Base-by-base conservation (phyloP, 495 filamentous ascomycete genomes). In the Cryomyces minteri region DNA sequence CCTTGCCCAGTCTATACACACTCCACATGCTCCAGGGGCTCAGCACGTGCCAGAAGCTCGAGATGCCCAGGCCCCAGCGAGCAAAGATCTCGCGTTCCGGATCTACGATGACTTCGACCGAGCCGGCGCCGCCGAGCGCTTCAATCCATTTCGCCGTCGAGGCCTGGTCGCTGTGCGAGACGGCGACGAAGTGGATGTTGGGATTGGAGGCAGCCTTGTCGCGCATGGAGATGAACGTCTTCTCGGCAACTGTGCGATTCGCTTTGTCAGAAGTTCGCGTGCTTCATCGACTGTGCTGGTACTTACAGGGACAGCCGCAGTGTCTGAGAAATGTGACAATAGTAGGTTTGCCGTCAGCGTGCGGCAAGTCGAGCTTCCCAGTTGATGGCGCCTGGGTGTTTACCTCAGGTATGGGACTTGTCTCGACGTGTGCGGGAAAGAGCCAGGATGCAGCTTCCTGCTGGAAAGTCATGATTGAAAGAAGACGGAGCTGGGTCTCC, bases 281-380 rank as follows among this genome's bases (percentile, higher is more conserved):
- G 18, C 18, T 2, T 25, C 18, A 25, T 25, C 18, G 18, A 25
- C 18, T 25, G 28, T 45, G 50, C 8, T 32, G 11, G 40, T 11
- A 49, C 41, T 43, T 33, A 55, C 72, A 78, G 6, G 73, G 75
- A 62, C 70, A 75, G 10, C 76, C 73, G 52, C 71, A 77, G 54
- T 77, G 73, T 29, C 76, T 60, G 4, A 80, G 56, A 54, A 79
- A 80, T 31, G 69, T 61, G 18, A 78, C 57, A 12, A 79, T 47
- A 4, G 63, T 65, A 1, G 72, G 68, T 50, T 67, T 69, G 45
- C 65, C 40, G 41, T 54, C 45, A 6, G 43, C 53, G 32, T 48
- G 45, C 0, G 70, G 70, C 5, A 77, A 60, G 1, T 40, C 42
- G 5, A 77, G 56, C 42, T 66, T 62, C 10, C 51, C 32, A 31